These are phyloP conservation scores for Pythium pectinolyticum DNA, from an alignment of 352 stramenopile genomes.

Conservation along the genomic window DNA sequence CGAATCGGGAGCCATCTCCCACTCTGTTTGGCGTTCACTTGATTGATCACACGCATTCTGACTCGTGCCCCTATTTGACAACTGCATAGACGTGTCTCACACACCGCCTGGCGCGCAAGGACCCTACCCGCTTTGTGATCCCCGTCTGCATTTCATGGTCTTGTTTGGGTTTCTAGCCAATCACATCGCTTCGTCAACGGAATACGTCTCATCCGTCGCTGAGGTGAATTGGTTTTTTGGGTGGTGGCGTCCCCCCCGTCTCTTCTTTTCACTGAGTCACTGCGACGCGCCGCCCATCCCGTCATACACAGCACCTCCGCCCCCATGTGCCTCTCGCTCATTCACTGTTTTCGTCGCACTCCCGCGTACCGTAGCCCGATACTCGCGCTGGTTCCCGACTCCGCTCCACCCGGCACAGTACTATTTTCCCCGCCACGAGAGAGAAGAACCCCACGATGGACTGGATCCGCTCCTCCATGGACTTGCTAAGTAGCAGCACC, in stretches of 20 bases:
- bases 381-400: background rate
- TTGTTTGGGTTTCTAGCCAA: conserved; percentile 16
- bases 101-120: background rate
- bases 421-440: background rate
- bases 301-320: background rate
- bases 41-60: conserved; percentile 18
- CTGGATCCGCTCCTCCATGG: conserved; percentile 23
- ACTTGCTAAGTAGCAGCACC: conserved; percentile 9
- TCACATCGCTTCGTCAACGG: conserved; percentile 1
- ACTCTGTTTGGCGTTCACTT: conserved; percentile 18
- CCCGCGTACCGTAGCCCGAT: background rate
- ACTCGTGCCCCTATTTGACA: conserved; percentile 15
- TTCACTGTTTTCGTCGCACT: conserved; percentile 12
- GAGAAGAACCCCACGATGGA: conserved; percentile 24
- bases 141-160: conserved; percentile 22
- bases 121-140: conserved; percentile 6
- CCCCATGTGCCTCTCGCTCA: conserved; percentile 4
- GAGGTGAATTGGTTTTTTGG: conserved; percentile 25
- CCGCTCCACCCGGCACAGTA: background rate
- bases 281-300: conserved; percentile 8
- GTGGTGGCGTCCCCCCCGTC: background rate
- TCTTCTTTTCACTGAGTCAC: conserved; percentile 23
- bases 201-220: conserved; percentile 23
- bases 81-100: conserved; percentile 29
- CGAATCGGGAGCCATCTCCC: conserved; percentile 5